Percentiles rank a stretch among this genome's conserved stretches.
phyloP scores from a whole-genome alignment of 148 eudicot genomes.

The Dysphania ambrosioides region DNA sequence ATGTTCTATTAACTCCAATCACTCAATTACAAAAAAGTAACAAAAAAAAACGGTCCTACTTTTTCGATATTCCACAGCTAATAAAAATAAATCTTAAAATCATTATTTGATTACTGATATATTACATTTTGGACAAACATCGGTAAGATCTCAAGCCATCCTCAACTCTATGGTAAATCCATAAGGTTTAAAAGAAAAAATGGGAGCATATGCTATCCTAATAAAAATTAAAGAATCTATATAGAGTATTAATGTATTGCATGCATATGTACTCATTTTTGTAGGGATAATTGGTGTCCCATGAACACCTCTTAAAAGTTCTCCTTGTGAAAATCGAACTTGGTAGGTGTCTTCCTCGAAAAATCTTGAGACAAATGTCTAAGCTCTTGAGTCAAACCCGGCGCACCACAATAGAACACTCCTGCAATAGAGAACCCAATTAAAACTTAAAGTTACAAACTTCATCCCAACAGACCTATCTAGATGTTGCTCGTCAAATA shows the following conservation, averaged over 20 bases:
- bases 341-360: slow-evolving; percentile 41
- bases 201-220: too few relatives aligned
- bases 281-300: neutral
- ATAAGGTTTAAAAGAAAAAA: too few relatives aligned
- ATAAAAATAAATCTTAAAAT: neutral
- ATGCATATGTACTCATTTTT: slow-evolving; percentile 15
- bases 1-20: slow-evolving; percentile 1
- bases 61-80: too few relatives aligned
- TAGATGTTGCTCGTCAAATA: too few relatives aligned
- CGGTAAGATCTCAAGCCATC: neutral
- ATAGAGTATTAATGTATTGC: neutral
- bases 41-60: too few relatives aligned
- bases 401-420: slow-evolving; percentile 53
- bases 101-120: slow-evolving; percentile 7
- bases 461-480: neutral
- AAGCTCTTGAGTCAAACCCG: slow-evolving; percentile 34
- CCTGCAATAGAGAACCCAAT: slow-evolving; percentile 42
- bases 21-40: neutral
- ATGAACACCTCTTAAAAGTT: slow-evolving; percentile 30
- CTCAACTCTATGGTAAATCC: too few relatives aligned
- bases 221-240: slow-evolving; percentile 23
- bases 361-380: slow-evolving; percentile 35
- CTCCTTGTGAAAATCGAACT: slow-evolving; percentile 54
- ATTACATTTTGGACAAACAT: slow-evolving; percentile 9
- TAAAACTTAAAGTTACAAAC: neutral